These are phyloP conservation scores for Aureobasidium sp. DNA, from an alignment of 2,329 filamentous ascomycete species.

Conservation along the genomic window DNA sequence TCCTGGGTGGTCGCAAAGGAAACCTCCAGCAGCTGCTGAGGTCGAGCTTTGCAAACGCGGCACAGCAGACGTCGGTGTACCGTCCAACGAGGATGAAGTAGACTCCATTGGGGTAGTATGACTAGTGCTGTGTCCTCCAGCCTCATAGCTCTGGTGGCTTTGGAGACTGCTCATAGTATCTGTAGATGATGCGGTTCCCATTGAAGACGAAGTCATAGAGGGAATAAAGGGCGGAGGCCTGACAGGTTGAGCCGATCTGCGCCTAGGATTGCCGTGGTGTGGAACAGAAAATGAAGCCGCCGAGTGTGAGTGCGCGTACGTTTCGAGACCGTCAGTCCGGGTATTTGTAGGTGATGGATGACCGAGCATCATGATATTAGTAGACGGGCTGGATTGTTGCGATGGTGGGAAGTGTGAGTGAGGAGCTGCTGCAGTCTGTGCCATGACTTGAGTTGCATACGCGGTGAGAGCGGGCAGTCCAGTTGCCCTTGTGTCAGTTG, in stretches of 20 bases:
- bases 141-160: conserved; percentile 20
- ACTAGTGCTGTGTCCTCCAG: conserved; percentile 26
- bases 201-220: background rate
- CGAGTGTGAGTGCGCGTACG: conserved; percentile 13
- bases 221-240: conserved; percentile 6
- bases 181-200: conserved; percentile 18
- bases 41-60: conserved; percentile 22
- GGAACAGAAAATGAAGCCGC: conserved; percentile 7
- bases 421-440: conserved; percentile 21
- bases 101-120: conserved; percentile 28
- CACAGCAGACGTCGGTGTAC: conserved; percentile 19
- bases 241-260: background rate
- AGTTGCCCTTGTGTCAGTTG: conserved; percentile 15
- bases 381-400: conserved; percentile 22
- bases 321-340: conserved; percentile 7
- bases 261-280: conserved; percentile 2
- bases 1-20: conserved; percentile 50
- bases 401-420: conserved; percentile 19
- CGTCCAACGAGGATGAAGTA: conserved; percentile 22
- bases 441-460: conserved; percentile 18
- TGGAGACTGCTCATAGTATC: conserved; percentile 20
- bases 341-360: conserved; percentile 14
- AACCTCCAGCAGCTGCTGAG: conserved; percentile 26
- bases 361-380: conserved; percentile 6
- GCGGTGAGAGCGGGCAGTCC: conserved; percentile 12